These are phyloP conservation scores for Encephalitozoon intestinalis DNA, from an alignment of 371 early-diverging fungal species.

Conservation along the genomic window DNA sequence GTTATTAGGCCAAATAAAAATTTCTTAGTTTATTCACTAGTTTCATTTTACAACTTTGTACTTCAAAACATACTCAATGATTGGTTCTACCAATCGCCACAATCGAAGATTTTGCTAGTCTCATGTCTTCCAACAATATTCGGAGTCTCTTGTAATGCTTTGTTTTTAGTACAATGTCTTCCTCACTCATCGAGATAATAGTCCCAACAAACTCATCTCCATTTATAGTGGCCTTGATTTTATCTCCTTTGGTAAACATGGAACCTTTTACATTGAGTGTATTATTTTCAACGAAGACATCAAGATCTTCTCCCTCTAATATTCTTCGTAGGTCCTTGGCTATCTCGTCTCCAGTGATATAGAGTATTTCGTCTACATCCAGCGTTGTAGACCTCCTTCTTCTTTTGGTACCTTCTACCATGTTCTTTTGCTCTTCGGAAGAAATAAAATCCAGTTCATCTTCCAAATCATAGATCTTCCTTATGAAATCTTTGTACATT, in stretches of 20 bases:
- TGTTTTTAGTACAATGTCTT: constrained; percentile 19
- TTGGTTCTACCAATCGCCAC: not conserved
- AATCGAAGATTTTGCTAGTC: not conserved
- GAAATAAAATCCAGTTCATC: not conserved
- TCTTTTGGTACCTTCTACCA: not conserved
- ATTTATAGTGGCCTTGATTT: not conserved
- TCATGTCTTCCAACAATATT: constrained; percentile 9
- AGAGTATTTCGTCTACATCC: not conserved
- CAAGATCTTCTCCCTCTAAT: not conserved
- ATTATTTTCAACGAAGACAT: not conserved
- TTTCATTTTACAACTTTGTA: not conserved
- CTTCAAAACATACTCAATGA: not conserved
- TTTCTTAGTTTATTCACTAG: not conserved
- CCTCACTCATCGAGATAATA: not conserved
- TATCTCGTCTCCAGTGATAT: not conserved
- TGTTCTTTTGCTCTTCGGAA: not conserved
- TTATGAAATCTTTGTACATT: not conserved
- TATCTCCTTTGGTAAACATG: constrained; percentile 7
- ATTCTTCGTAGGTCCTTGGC: not conserved
- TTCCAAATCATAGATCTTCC: not conserved
- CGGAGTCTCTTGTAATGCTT: constrained; percentile 2
- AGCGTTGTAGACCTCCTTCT: constrained; percentile 2
- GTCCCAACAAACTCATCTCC: constrained; percentile 1
- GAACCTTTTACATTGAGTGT: not conserved
- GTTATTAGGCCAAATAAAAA: no score